A percentile compares a stretch with the other conserved stretches of the same genome.
phyloP scores from a whole-genome alignment of 352 stramenopile genomes.

The Phytophthora multivora region DNA sequence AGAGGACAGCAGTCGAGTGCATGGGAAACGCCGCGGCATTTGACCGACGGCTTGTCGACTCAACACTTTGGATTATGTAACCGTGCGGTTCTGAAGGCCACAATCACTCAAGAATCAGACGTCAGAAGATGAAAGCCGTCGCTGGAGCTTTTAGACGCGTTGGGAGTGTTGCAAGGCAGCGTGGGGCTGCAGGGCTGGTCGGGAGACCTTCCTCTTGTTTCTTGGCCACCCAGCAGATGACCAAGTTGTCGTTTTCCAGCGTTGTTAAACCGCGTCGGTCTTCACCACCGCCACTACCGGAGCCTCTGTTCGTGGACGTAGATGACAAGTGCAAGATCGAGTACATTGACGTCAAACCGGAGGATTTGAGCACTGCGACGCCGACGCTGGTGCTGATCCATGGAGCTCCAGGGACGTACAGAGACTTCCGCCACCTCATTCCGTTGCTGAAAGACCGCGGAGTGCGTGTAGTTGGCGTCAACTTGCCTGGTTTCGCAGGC shows the following conservation, averaged over 20 bases:
- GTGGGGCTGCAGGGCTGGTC: background rate
- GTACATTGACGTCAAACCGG: constrained; percentile 42
- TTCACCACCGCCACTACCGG: constrained; percentile 30
- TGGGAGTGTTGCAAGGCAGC: constrained; percentile 1
- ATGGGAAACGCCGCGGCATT: constrained; percentile 4
- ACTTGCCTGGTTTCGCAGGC: constrained; percentile 63
- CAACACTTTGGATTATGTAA: constrained; percentile 24
- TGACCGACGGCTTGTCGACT: constrained; percentile 22
- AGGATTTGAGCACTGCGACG: constrained; percentile 4
- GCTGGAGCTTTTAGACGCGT: constrained; percentile 2
- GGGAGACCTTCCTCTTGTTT: background rate
- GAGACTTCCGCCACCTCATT: constrained; percentile 70
- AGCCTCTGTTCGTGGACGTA: constrained; percentile 33
- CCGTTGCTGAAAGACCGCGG: constrained; percentile 44
- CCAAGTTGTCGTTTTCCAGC: background rate
- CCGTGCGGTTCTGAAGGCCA: constrained; percentile 3
- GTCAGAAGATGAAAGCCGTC: constrained; percentile 19
- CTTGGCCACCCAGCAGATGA: background rate
- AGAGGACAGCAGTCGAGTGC: constrained; percentile 9
- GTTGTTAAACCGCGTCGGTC: constrained; percentile 9
- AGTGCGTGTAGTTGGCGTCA: constrained; percentile 61
- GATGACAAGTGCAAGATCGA: constrained; percentile 51
- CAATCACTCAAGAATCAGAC: constrained; percentile 19
- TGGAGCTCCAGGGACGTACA: constrained; percentile 63
- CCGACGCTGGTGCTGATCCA: constrained; percentile 69